Evolutionary conservation across 345 rosid species (phyloP).

Genomic region (Boechera retrofracta): DNA sequence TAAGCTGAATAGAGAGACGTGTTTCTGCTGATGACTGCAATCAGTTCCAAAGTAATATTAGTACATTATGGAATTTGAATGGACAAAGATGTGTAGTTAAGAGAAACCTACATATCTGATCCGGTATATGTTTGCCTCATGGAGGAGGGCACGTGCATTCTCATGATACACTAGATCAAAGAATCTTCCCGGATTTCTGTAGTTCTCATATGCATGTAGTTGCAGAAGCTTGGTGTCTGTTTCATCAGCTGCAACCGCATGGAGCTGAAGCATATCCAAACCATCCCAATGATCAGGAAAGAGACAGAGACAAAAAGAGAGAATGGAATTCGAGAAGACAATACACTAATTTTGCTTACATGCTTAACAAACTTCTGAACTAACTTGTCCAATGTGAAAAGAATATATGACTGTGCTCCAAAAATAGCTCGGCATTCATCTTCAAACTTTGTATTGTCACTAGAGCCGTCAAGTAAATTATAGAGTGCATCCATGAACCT

Average conservation of each 20-base stretch:
- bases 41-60: slow-evolving; percentile 21
- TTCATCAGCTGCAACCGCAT: slow-evolving; percentile 81
- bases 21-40: slow-evolving; percentile 73
- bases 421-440: slow-evolving; percentile 95
- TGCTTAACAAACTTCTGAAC: slow-evolving; percentile 90
- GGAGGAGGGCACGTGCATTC: slow-evolving; percentile 81
- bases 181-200: slow-evolving; percentile 72
- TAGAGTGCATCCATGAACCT: slow-evolving; percentile 95
- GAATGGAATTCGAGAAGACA: slow-evolving; percentile 9
- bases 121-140: slow-evolving; percentile 87
- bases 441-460: slow-evolving; percentile 90
- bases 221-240: slow-evolving; percentile 89
- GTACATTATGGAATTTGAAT: slow-evolving; percentile 20
- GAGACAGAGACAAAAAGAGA: neutral
- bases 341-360: slow-evolving; percentile 50
- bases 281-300: slow-evolving; percentile 12
- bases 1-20: slow-evolving; percentile 78
- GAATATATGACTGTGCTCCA: slow-evolving; percentile 92
- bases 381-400: slow-evolving; percentile 95
- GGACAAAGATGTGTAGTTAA: slow-evolving; percentile 2
- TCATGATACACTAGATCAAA: slow-evolving; percentile 79
- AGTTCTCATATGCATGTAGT: slow-evolving; percentile 80
- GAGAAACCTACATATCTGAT: slow-evolving; percentile 80
- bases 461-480: slow-evolving; percentile 91
- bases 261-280: slow-evolving; percentile 66